phyloP scores from a whole-genome alignment of 495 filamentous ascomycete species.

The Acidiella bohemica region DNA sequence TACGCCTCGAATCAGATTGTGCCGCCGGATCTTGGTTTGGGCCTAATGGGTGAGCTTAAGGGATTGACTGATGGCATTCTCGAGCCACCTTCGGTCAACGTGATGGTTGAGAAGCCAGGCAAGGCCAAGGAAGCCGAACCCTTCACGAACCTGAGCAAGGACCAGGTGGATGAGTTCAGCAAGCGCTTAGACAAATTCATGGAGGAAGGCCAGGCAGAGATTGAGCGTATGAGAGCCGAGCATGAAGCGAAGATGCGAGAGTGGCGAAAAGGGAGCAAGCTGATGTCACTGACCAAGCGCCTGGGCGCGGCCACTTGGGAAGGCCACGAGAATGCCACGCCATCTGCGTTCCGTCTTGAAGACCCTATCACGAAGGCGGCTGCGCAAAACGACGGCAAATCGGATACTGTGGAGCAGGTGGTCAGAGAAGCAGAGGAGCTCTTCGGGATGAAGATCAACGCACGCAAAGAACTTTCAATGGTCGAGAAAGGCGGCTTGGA shows the following conservation, averaged over 20 bases:
- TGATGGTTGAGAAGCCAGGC: constrained; percentile 28
- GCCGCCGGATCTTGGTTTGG: constrained; percentile 76
- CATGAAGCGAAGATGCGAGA: constrained; percentile 63
- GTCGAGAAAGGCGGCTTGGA: constrained; percentile 30
- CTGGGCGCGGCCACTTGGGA: constrained; percentile 21
- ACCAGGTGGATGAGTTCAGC: constrained; percentile 50
- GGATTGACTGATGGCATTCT: constrained; percentile 67
- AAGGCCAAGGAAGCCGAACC: constrained; percentile 30
- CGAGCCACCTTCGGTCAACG: constrained; percentile 37
- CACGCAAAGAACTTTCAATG: constrained; percentile 23
- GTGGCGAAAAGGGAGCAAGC: constrained; percentile 42
- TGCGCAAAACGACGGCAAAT: constrained; percentile 2
- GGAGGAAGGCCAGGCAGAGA: constrained; percentile 55
- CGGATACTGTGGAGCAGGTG: constrained; percentile 22
- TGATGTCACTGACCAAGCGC: constrained; percentile 26
- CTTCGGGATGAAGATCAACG: constrained; percentile 22
- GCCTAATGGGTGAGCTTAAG: constrained; percentile 73
- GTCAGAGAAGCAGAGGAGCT: constrained; percentile 25
- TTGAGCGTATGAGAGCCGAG: constrained; percentile 64
- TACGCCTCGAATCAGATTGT: constrained; percentile 70
- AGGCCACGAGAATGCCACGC: constrained; percentile 10
- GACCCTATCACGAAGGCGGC: constrained; percentile 4
- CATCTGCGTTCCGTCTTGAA: constrained; percentile 2
- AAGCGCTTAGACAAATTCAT: constrained; percentile 55
- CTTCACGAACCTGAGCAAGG: constrained; percentile 16